Evolutionary conservation across 1,284 basidiomycete species (phyloP), one percentile per base, ranked within the genome.

Genomic region (Moesziomyces aphidis): DNA sequence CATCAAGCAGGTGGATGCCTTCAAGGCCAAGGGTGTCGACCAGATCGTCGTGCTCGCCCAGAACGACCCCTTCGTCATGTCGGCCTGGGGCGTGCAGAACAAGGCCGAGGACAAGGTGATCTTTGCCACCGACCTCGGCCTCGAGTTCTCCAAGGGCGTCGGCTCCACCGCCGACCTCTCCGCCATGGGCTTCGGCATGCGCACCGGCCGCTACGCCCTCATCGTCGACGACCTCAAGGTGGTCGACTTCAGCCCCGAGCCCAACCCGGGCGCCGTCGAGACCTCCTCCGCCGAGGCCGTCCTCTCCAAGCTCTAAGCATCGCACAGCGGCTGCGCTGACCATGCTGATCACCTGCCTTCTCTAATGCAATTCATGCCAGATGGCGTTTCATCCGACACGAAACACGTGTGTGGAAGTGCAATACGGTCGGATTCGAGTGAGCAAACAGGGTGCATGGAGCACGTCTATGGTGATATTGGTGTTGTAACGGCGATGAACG

Each of bases 31-130:
- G 85, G 91, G 91, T 55, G 76, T 75, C 36, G 91, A 93, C 80
- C 87, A 89, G 54, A 85, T 93, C 78, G 59, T 90, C 88, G 78
- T 85, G 4, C 78, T 85, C 49, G 78, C 84, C 51, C 61, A 73
- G 31, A 82, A 85, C 74, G 82, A 84, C 65, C 73, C 76, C 48
- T 81, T 79, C 64, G 82, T 81, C 64, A 78, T 81, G 78, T 73
- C 69, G 36, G 92, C 90, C 51, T 93, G 92, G 91, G 90, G 88
- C 21, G 73, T 90, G 54, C 87, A 89, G 61, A 87, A 89, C 73
- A 89, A 89, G 7, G 86, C 90, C 77, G 89, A 91, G 83, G 91
- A 93, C 84, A 90, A 91, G 87, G 89, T 92, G 83, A 79, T 92
- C 61, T 87, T 89, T 44, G 88, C 92, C 75, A 89, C 89, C 39